These are phyloP conservation scores for Forsythia viridissima DNA, from an alignment of 257 asterid species.

Conservation along the genomic window DNA sequence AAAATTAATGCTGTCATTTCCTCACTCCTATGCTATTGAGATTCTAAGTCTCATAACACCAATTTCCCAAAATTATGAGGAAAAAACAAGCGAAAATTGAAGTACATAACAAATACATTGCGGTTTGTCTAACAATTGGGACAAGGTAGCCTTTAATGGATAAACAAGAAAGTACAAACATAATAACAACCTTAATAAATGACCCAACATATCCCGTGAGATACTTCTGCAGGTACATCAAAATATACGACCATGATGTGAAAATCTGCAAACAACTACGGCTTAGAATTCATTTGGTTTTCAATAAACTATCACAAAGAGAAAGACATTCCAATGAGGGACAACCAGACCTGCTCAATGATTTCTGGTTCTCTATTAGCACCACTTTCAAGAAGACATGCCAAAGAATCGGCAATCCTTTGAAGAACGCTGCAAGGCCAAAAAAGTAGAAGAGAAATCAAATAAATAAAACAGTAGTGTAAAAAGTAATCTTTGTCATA, in stretches of 20 bases:
- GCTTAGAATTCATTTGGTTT: slow-evolving; percentile 11
- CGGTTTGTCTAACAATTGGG: background rate
- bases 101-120: background rate
- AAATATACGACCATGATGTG: slow-evolving; percentile 74
- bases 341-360: slow-evolving; percentile 68
- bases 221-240: slow-evolving; percentile 83
- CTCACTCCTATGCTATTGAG: too few relatives aligned
- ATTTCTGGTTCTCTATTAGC: slow-evolving; percentile 91
- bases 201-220: slow-evolving; percentile 52
- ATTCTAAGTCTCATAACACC: background rate
- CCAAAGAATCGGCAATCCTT: slow-evolving; percentile 55
- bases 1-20: too few relatives aligned
- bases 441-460: background rate
- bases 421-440: slow-evolving; percentile 62
- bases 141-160: too few relatives aligned
- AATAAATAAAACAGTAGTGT: too few relatives aligned
- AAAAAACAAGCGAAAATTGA: background rate
- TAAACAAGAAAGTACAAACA: background rate
- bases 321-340: slow-evolving; percentile 4
- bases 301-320: slow-evolving; percentile 15
- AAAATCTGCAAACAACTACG: slow-evolving; percentile 64
- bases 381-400: slow-evolving; percentile 68
- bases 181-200: slow-evolving; percentile 57
- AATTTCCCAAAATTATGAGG: too few relatives aligned
- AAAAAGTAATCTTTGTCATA: too few relatives aligned